phyloP scores from a whole-genome alignment of 257 asterid genomes.

The Buddleja alternifolia region DNA sequence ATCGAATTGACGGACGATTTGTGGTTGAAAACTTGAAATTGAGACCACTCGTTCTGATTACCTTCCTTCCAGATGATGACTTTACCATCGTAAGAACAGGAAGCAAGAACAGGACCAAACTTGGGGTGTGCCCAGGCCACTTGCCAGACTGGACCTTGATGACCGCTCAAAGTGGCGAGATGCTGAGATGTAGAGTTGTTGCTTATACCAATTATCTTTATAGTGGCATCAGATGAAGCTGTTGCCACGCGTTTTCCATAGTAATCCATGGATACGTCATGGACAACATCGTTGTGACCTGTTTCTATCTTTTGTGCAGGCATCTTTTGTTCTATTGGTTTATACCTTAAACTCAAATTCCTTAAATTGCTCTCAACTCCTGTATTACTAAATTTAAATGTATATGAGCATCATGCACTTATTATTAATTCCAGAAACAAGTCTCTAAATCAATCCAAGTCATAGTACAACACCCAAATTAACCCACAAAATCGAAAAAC shows the following conservation, averaged over 20 bases:
- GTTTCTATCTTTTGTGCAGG: conserved; percentile 75
- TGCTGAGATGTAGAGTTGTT: conserved; percentile 59
- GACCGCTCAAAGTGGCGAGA: conserved; percentile 65
- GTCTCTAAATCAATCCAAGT: not conserved
- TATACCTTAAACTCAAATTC: not conserved
- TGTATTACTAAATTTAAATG: not conserved
- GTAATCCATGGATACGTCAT: conserved; percentile 67
- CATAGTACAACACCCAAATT: too few relatives aligned
- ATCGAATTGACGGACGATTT: conserved; percentile 61
- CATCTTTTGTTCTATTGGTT: conserved; percentile 37
- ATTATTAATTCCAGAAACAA: not conserved
- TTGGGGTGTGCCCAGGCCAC: conserved; percentile 78
- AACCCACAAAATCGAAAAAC: not conserved
- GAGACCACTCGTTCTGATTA: conserved; percentile 57
- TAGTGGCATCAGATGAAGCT: conserved; percentile 63
- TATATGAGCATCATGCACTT: not conserved
- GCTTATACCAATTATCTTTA: conserved; percentile 53
- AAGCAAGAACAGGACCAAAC: conserved; percentile 64
- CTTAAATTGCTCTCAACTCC: conserved; percentile 13
- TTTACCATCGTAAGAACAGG: conserved; percentile 68
- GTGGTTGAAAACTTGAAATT: conserved; percentile 58
- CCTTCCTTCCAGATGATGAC: conserved; percentile 72
- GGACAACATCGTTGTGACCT: conserved; percentile 61
- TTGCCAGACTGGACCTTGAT: conserved; percentile 76
- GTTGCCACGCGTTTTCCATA: conserved; percentile 69